Percentiles rank a stretch among this genome's conserved stretches.
phyloP scores from a whole-genome alignment of 352 stramenopile genomes.

The Globisporangium irregulare region DNA sequence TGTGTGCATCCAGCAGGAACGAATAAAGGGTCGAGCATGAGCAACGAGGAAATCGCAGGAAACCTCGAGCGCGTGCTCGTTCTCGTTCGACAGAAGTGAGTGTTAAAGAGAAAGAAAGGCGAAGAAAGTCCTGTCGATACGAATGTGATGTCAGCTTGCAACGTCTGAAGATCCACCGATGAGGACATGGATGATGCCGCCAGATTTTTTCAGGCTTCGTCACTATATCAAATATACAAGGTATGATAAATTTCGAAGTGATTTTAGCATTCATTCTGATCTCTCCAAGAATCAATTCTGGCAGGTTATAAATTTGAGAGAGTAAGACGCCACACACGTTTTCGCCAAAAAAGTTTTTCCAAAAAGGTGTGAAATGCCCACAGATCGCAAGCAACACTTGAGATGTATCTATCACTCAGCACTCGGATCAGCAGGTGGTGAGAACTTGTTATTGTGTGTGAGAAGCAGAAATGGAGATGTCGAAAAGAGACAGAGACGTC shows the following conservation, averaged over 20 bases:
- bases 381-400: no score
- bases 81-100: constrained; percentile 11
- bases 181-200: no score
- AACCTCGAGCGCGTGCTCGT: constrained; percentile 13
- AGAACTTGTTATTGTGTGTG: no score
- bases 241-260: background rate
- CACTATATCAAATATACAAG: background rate
- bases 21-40: background rate
- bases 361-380: background rate
- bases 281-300: background rate
- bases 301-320: background rate
- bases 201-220: background rate
- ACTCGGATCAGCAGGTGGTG: no score
- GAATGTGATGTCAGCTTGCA: background rate
- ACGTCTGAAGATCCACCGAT: background rate
- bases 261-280: background rate
- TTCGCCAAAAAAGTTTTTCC: background rate
- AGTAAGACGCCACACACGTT: background rate
- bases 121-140: background rate
- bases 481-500: no score
- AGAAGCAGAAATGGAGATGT: no score
- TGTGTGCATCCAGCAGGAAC: background rate
- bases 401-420: no score
- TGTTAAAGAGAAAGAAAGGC: background rate
- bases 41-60: constrained; percentile 4